Conservation (phyloP, 2,329 filamentous ascomycete species). For the Xylaria sp. region DNA sequence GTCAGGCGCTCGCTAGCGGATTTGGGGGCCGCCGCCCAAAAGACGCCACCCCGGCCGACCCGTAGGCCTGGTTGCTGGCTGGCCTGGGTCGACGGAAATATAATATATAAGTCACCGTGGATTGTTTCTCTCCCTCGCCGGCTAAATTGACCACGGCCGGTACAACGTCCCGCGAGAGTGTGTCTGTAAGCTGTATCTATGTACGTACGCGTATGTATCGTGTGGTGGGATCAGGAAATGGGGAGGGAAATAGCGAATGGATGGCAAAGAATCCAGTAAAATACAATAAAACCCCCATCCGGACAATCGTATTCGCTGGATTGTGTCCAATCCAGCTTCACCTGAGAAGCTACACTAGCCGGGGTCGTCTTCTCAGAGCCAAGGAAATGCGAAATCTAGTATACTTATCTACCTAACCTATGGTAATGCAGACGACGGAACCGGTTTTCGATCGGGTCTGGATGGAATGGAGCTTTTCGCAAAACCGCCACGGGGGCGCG, state of each 20-base stretch:
- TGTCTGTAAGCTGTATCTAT: not conserved
- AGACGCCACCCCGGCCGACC: conserved; percentile 17
- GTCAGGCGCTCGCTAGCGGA: conserved; percentile 18
- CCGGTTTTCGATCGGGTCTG: conserved; percentile 12
- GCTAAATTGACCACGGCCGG: conserved; percentile 11
- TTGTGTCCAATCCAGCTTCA: conserved; percentile 5
- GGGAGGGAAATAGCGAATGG: not conserved
- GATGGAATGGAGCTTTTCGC: too few species aligned
- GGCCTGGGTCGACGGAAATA: not conserved
- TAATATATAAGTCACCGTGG: not conserved
- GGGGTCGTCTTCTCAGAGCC: not conserved
- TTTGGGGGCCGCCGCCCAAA: conserved; percentile 14
- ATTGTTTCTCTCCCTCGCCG: not conserved
- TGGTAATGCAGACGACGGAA: conserved; percentile 8
- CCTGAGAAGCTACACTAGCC: not conserved
- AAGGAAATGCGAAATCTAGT: too few species aligned
- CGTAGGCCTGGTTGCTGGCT: conserved; percentile 23
- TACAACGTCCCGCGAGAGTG: not conserved
- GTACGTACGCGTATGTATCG: not conserved
- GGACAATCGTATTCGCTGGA: not conserved
- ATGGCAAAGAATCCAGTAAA: too few species aligned
- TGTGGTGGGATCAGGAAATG: not conserved
- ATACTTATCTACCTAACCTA: too few species aligned
- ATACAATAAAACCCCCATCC: not conserved
- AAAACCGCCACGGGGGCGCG: not conserved